Conservation (phyloP, 2,329 filamentous ascomycete genomes). For the Cercospora canescens region DNA sequence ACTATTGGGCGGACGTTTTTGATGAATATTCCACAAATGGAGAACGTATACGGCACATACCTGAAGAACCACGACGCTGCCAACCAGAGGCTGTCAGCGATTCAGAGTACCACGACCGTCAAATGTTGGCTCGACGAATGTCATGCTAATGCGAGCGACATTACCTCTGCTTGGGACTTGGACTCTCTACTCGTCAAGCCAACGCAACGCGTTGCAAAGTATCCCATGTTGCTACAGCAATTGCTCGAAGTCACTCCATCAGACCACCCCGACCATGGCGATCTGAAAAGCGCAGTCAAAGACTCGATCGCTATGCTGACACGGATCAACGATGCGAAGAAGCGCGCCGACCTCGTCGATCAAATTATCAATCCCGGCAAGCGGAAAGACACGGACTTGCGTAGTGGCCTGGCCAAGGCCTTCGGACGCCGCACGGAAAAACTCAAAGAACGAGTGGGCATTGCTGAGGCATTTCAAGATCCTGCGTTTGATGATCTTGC, state of each 20-base stretch:
- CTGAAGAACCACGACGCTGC: slow-evolving; percentile 65
- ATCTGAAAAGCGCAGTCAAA: slow-evolving; percentile 70
- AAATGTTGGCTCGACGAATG: slow-evolving; percentile 89
- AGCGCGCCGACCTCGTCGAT: slow-evolving; percentile 87
- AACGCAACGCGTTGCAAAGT: slow-evolving; percentile 91
- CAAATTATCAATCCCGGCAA: slow-evolving; percentile 71
- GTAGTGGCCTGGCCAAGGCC: slow-evolving; percentile 79
- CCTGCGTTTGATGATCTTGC: slow-evolving; percentile 76
- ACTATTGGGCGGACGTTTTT: slow-evolving; percentile 61
- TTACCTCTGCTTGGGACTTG: slow-evolving; percentile 91
- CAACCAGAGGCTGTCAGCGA: slow-evolving; percentile 58
- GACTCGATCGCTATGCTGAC: slow-evolving; percentile 63
- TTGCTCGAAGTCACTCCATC: slow-evolving; percentile 76
- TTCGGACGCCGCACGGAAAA: slow-evolving; percentile 90
- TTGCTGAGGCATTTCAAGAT: slow-evolving; percentile 72
- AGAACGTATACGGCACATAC: slow-evolving; percentile 65
- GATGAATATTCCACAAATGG: slow-evolving; percentile 58
- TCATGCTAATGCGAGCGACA: slow-evolving; percentile 84
- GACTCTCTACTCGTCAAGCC: slow-evolving; percentile 97
- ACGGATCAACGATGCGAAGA: slow-evolving; percentile 91
- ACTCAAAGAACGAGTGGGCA: slow-evolving; percentile 68
- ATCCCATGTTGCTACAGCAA: slow-evolving; percentile 80
- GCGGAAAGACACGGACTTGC: slow-evolving; percentile 84
- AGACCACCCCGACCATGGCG: slow-evolving; percentile 76
- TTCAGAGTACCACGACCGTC: slow-evolving; percentile 61